These are phyloP conservation scores for Brettanomyces custersianus DNA, from an alignment of 805 yeast genomes.

Conservation along the genomic window DNA sequence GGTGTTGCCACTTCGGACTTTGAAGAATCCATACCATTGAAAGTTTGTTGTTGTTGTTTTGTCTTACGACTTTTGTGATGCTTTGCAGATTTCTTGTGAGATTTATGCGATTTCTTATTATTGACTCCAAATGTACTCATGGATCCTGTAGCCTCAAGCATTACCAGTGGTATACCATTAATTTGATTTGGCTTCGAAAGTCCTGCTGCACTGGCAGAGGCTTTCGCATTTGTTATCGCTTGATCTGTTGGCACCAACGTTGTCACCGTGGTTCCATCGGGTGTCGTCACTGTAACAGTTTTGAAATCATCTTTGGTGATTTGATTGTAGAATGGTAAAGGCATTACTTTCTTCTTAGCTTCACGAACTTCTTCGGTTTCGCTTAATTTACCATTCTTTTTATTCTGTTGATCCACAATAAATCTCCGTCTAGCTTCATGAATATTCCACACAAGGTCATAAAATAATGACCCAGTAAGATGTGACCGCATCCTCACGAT, in stretches of 20 bases:
- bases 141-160: constrained; percentile 79
- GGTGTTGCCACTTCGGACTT: neutral
- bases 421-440: constrained; percentile 85
- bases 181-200: constrained; percentile 36
- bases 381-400: constrained; percentile 17
- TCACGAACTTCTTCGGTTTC: constrained; percentile 3
- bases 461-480: constrained; percentile 81
- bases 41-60: constrained; percentile 2
- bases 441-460: constrained; percentile 88
- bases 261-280: constrained; percentile 87
- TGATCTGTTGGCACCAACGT: constrained; percentile 81
- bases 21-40: neutral
- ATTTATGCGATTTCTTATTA: constrained; percentile 3
- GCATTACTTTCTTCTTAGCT: constrained; percentile 38
- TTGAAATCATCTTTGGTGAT: constrained; percentile 84
- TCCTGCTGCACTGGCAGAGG: constrained; percentile 49
- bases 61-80: neutral
- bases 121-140: constrained; percentile 18
- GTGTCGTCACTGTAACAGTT: constrained; percentile 77
- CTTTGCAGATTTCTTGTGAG: neutral
- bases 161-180: constrained; percentile 30
- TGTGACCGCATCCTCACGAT: constrained; percentile 88
- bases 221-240: constrained; percentile 56
- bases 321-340: constrained; percentile 85
- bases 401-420: constrained; percentile 26